phyloP scores from a whole-genome alignment of 148 eudicot species.

The Nepenthes mirabilis region DNA sequence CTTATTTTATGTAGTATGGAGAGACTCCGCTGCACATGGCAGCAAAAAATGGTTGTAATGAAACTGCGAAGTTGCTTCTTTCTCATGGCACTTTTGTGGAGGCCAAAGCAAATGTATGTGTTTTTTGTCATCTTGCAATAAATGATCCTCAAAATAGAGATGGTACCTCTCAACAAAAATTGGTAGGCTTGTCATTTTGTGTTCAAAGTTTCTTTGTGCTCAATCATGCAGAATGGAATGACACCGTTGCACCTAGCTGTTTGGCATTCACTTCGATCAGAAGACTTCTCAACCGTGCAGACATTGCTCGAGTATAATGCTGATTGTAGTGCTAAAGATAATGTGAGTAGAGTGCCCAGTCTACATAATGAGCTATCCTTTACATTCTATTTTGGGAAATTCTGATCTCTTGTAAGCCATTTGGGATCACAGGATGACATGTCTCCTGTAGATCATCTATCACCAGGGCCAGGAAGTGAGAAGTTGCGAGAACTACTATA shows the following conservation, averaged over 20 bases:
- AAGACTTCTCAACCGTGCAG: conserved; percentile 64
- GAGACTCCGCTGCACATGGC: conserved; percentile 99
- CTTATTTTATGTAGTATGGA: conserved; percentile 56
- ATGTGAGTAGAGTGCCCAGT: conserved; percentile 18
- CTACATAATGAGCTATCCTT: not conserved
- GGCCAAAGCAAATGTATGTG: conserved; percentile 87
- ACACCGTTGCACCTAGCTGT: conserved; percentile 97
- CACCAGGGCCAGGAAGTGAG: conserved; percentile 75
- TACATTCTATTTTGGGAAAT: not conserved
- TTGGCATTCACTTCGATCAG: conserved; percentile 74
- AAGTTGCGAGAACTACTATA: conserved; percentile 55
- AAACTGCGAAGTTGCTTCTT: conserved; percentile 81
- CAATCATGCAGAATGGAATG: conserved; percentile 79
- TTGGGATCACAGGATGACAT: conserved; percentile 52
- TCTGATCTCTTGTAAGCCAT: conserved; percentile 6
- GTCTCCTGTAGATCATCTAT: conserved; percentile 79
- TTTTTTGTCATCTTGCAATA: not conserved
- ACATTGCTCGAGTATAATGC: conserved; percentile 83
- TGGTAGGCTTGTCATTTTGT: not conserved
- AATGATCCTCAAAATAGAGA: not conserved
- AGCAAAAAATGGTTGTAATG: conserved; percentile 91
- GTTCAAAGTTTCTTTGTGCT: conserved; percentile 2
- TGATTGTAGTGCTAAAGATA: conserved; percentile 82
- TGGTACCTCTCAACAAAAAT: not conserved
- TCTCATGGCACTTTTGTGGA: conserved; percentile 78